Conservation (phyloP, 371 early-diverging fungal genomes). For the Rhizopus sp. region DNA sequence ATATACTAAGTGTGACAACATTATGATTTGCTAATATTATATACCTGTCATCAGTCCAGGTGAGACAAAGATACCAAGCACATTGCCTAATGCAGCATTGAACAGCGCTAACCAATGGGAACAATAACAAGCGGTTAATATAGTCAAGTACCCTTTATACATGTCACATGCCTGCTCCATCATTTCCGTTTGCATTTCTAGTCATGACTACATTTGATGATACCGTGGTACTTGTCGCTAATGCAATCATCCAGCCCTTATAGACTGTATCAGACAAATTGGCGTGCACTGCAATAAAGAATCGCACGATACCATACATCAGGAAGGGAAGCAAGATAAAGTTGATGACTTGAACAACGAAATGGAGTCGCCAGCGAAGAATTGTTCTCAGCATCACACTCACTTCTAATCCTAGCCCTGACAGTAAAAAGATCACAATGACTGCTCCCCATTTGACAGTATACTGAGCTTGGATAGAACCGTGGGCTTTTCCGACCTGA, state of each 20-base stretch:
- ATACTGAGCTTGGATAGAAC: constrained; percentile 66
- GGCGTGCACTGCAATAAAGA: constrained; percentile 51
- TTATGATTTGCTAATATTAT: neutral
- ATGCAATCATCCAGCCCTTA: constrained; percentile 68
- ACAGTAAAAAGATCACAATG: constrained; percentile 69
- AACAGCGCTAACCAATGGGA: constrained; percentile 47
- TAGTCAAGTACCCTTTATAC: too few relatives aligned
- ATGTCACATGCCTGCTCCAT: constrained; percentile 47
- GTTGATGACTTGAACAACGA: constrained; percentile 66
- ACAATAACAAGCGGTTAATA: too few relatives aligned
- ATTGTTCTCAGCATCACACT: constrained; percentile 58
- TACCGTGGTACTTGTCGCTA: constrained; percentile 75
- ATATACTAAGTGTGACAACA: too few relatives aligned
- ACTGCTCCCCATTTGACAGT: constrained; percentile 70
- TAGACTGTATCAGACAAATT: constrained; percentile 55
- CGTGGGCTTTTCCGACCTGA: constrained; percentile 60
- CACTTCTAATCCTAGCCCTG: constrained; percentile 69
- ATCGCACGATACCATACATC: constrained; percentile 57
- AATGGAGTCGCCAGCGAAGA: constrained; percentile 62
- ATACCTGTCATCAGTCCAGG: constrained; percentile 63
- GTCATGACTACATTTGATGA: constrained; percentile 84
- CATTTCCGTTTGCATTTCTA: constrained; percentile 69
- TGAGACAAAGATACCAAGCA: constrained; percentile 69
- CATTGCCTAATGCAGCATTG: constrained; percentile 73
- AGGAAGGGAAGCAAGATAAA: constrained; percentile 64